Evolutionary conservation across 2,329 filamentous ascomycete species (phyloP), one percentile per base, ranked within the genome.

Genomic region (Colletotrichum sidae): DNA sequence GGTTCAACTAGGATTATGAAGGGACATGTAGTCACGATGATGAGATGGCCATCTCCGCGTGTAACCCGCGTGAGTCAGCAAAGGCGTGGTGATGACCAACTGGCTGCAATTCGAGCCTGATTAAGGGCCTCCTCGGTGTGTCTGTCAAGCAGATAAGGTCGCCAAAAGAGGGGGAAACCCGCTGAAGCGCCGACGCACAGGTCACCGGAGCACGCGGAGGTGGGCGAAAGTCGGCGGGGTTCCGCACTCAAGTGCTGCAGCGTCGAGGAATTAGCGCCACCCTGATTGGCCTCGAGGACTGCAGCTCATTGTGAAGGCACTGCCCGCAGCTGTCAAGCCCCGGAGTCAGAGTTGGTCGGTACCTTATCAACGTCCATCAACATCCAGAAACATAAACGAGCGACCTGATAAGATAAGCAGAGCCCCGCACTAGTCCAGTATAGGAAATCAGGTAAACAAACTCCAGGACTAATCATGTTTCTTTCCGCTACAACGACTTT

Each of bases 361-460:
- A 61, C 47, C 17, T 49, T 42, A 37, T 38, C 42, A 9, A 17
- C 12, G 25, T 11, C 37, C 37, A 46, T 45, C 41, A 38, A 58
- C 53, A 57, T 53, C 61, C 51, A 37, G 39, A 51, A 50, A 39
- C 59, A 49, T 38, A 35, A 35, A 11, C 33, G 25, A 39, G 34
- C 9, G 25, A 5, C 25, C 25, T 25, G 25, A 25, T 25, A 25
- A 25, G 25, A 25, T 25, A 25, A 25, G 25, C 15, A 39, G 15
- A 55, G 39, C 45, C 58, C 58, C 58, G 58, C 62, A 56, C 62
- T 65, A 65, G 51, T 62, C 62, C 42, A 15, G 8, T 41, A 47
- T 35, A 65, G 58, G 58, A 55, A 65, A 55, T 11, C 37, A 62
- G 6, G 62, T 65, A 65, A 65, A 65, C 62, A 65, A 65, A 51